A percentile compares a stretch with the other conserved stretches of the same genome.
These are phyloP conservation scores for Mortierella claussenii DNA, from an alignment of 192 early-diverging fungal species.

Conservation along the genomic window DNA sequence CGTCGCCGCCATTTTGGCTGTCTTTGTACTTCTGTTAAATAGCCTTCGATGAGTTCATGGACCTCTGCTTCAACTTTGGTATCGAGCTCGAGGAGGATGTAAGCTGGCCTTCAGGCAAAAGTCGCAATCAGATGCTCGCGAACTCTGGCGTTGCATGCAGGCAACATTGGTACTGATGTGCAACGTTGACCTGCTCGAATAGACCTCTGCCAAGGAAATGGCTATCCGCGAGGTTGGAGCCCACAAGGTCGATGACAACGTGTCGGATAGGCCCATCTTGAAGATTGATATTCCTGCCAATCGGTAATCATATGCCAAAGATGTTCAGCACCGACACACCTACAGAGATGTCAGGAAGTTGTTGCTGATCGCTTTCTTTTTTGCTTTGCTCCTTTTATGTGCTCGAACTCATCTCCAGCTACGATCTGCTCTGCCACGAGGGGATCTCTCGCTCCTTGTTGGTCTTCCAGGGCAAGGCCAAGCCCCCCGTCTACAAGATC, in stretches of 20 bases:
- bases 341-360: neutral
- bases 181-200: neutral
- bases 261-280: conserved; percentile 84
- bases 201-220: conserved; percentile 88
- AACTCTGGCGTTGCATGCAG: too few species aligned
- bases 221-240: conserved; percentile 70
- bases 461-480: conserved; percentile 80
- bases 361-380: neutral
- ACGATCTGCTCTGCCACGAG: conserved; percentile 97
- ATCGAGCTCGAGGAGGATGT: conserved; percentile 99
- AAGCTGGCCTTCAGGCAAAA: too few species aligned
- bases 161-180: neutral
- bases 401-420: conserved; percentile 75
- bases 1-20: too few species aligned
- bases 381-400: neutral
- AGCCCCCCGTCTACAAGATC: conserved; percentile 74
- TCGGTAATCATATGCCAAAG: conserved; percentile 53
- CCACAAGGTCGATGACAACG: conserved; percentile 58
- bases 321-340: neutral
- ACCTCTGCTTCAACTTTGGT: conserved; percentile 99
- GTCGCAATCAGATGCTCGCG: too few species aligned
- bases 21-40: neutral
- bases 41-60: conserved; percentile 91
- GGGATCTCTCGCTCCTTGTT: conserved; percentile 91
- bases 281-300: conserved; percentile 99